A percentile compares a stretch with the other conserved stretches of the same genome.
Conservation (phyloP, 2,329 filamentous ascomycete species). For the Penicillium psychrosexuale region DNA sequence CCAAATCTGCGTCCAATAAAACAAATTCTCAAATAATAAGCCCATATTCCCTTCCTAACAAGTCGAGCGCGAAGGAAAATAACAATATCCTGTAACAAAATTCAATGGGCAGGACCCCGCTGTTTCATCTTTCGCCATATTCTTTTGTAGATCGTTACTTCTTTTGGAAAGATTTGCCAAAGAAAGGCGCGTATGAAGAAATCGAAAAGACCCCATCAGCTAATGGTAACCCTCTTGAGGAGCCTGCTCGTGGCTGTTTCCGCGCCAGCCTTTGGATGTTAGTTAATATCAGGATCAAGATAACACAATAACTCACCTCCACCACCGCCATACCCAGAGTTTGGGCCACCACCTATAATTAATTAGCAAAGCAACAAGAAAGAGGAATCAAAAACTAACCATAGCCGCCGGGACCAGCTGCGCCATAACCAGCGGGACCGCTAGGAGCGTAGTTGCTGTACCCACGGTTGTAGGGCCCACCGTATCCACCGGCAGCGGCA, state of each 20-base stretch:
- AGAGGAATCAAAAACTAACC: conserved; percentile 19
- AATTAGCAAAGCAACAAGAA: neutral
- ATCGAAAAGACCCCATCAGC: neutral
- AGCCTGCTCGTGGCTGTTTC: conserved; percentile 17
- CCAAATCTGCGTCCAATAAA: neutral
- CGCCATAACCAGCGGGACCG: conserved; percentile 22
- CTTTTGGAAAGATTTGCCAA: conserved; percentile 5
- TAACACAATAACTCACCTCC: conserved; percentile 16
- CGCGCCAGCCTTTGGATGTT: conserved; percentile 25
- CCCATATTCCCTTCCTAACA: neutral
- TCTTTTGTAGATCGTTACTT: conserved; percentile 12
- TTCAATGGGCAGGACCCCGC: neutral
- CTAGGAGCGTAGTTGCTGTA: conserved; percentile 7
- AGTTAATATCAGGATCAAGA: neutral
- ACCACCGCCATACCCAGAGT: conserved; percentile 29
- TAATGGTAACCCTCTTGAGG: conserved; percentile 20
- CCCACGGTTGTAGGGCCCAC: conserved; percentile 33
- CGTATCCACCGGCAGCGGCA: conserved; percentile 23
- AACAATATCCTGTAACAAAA: neutral
- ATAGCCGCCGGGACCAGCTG: conserved; percentile 32
- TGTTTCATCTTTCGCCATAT: neutral
- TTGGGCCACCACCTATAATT: conserved; percentile 22
- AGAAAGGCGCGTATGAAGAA: neutral
- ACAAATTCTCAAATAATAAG: neutral
- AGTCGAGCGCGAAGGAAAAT: neutral